Evolutionary conservation across 768 basidiomycete species (phyloP), one percentile per base, ranked within the genome.

Genomic region (Mycena haematopus): DNA sequence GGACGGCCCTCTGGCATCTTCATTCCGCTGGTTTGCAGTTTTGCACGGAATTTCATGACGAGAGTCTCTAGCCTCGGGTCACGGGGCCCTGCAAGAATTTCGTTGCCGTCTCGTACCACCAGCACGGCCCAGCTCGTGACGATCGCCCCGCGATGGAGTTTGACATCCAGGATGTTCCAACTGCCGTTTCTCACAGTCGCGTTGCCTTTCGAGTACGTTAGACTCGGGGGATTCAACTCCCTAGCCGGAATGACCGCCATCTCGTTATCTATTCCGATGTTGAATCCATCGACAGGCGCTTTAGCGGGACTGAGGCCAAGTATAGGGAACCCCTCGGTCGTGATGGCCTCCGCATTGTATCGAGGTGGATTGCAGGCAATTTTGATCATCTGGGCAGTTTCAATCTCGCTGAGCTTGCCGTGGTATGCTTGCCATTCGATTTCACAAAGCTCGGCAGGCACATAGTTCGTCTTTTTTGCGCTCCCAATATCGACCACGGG

Each of bases 81-180:
- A 0, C 58, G 14, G 0, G 82, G 78, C 0, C 82, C 82, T 1
- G 56, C 0, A 55, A 89, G 77, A 17, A 73, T 68, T 2, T 62
- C 59, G 0, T 52, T 49, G 13, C 82, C 79, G 19, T 92, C 91
- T 24, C 78, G 74, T 22, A 94, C 79, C 9, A 88, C 81, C 0
- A 94, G 70, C 10, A 92, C 84, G 75, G 85, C 87, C 89, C 90
- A 93, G 35, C 78, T 80, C 10, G 72, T 40, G 19, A 91, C 78
- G 1, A 57, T 68, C 0, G 80, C 88, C 0, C 85, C 85, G 0
- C 68, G 70, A 35, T 87, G 85, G 69, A 94, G 92, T 69, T 86
- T 85, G 56, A 90, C 87, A 24, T 88, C 80, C 35, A 88, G 71
- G 55, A 93, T 87, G 64, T 93, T 93, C 92, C 92, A 94, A 40